Base-by-base conservation (phyloP, 2,329 filamentous ascomycete species). In the Gnomoniopsis sp. region DNA sequence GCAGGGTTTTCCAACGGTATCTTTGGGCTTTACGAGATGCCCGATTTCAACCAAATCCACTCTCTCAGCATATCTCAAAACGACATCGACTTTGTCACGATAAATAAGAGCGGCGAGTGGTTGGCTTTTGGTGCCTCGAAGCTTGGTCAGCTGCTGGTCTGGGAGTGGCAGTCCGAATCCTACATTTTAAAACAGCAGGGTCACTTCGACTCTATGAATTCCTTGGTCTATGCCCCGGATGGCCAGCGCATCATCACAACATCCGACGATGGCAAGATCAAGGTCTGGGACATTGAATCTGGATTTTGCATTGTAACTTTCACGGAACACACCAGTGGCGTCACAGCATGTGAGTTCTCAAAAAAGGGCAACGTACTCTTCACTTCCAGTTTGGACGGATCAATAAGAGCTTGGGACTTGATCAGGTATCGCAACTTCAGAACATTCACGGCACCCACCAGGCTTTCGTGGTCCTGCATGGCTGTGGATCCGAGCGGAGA, bases 141-240 rank as follows among this genome's bases (percentile, higher is more conserved):
- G 68, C 82, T 96, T 6, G 96, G 96, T 0, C 95, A 99, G 71
- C 80, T 99, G n/a, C 78, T 99, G 3, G 95, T 99, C 3, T 99
- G 95, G 95, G 95, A 99, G 72, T 99, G 96, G 93, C 93, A 98
- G 71, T 99, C 95, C 0, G 96, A 99, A 74, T 98, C 93, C 6
- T 99, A 99, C 73, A 96, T 99, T 59, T 79, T 99, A 50, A 99
- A 99, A 75, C 95, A 99, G 70, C 95, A 98, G 73, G 95, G 93
- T 0, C 95, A 99, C 74, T 93, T 96, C 64, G 95, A 99, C 71
- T 89, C 91, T 2, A 93, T 98, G 85, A 98, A 98, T 73, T 85
- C 92, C 0, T 80, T 99, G 3, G 88, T 90, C 10, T 99, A 98
- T 74, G 93, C 95, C 6, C 93, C 95, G 0, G 93, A 97, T 68